phyloP scores from a whole-genome alignment of 768 basidiomycete species.

The Fomitopsis pulvina region DNA sequence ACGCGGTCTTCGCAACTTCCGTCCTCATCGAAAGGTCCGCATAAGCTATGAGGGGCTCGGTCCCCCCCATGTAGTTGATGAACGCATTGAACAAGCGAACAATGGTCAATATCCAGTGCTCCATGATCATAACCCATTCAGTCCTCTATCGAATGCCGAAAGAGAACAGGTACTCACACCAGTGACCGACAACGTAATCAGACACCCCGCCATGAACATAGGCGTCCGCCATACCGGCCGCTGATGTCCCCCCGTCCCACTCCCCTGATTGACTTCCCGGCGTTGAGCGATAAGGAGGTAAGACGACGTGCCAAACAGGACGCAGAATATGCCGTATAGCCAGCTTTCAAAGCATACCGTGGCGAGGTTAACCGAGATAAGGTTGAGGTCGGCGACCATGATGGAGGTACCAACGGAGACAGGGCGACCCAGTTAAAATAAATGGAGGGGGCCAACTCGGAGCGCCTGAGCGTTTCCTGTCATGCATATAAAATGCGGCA shows the following conservation, averaged over 20 bases:
- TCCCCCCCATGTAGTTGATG: neutral
- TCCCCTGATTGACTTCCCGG: neutral
- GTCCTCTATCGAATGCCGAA: neutral
- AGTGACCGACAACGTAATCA: neutral
- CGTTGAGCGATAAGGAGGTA: neutral
- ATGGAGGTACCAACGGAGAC: too few relatives aligned
- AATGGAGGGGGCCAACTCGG: too few relatives aligned
- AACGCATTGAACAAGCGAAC: neutral
- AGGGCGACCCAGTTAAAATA: too few relatives aligned
- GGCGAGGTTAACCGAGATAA: neutral
- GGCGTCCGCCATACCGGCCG: constrained; percentile 1
- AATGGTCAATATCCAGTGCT: constrained; percentile 2
- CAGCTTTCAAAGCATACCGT: neutral
- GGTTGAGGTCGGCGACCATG: neutral
- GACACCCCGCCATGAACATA: neutral
- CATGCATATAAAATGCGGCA: too few relatives aligned
- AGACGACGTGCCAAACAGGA: neutral
- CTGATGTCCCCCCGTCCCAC: neutral
- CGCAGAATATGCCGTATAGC: constrained; percentile 1
- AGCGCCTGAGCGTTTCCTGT: too few relatives aligned
- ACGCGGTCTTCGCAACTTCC: neutral
- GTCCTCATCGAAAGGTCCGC: neutral
- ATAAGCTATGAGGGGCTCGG: neutral
- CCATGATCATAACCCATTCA: neutral
- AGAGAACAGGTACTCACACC: neutral